A percentile compares a stretch with the other conserved stretches of the same genome.
These are phyloP conservation scores for Metarhizium robertsii DNA, from an alignment of 2,329 filamentous ascomycete species.

Conservation along the genomic window DNA sequence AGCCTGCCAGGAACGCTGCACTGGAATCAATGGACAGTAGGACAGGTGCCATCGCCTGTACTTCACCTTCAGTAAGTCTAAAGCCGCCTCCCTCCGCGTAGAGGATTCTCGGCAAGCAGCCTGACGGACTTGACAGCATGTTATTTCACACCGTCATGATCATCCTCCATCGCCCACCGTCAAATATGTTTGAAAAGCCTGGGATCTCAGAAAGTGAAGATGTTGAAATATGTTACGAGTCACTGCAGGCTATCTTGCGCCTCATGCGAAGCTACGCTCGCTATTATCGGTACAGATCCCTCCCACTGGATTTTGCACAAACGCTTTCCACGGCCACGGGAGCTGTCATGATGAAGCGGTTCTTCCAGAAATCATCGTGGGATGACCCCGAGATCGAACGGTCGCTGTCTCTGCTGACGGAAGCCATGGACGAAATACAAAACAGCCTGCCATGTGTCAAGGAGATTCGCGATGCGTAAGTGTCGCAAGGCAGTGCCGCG, in stretches of 20 bases:
- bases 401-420: slow-evolving; percentile 37
- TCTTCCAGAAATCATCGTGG: slow-evolving; percentile 29
- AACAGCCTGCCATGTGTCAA: slow-evolving; percentile 36
- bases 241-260: slow-evolving; percentile 33
- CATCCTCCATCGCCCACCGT: slow-evolving; percentile 39
- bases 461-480: slow-evolving; percentile 28
- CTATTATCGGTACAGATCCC: slow-evolving; percentile 31
- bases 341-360: slow-evolving; percentile 35
- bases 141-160: slow-evolving; percentile 42
- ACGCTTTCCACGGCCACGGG: slow-evolving; percentile 38
- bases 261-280: slow-evolving; percentile 34
- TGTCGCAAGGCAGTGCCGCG: slow-evolving; percentile 18
- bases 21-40: slow-evolving; percentile 42
- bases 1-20: slow-evolving; percentile 36
- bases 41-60: slow-evolving; percentile 34
- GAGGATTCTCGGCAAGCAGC: too few species aligned
- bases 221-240: slow-evolving; percentile 40
- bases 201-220: slow-evolving; percentile 32
- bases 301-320: slow-evolving; percentile 39
- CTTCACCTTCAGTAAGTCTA: slow-evolving; percentile 34
- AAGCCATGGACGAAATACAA: slow-evolving; percentile 43
- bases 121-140: slow-evolving; percentile 15
- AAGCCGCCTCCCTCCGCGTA: neutral
- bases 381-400: slow-evolving; percentile 36
- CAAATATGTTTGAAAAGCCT: slow-evolving; percentile 30